These are phyloP conservation scores for Phaeomoniella chlamydospora DNA, from an alignment of 2,329 filamentous ascomycete species.

Conservation along the genomic window DNA sequence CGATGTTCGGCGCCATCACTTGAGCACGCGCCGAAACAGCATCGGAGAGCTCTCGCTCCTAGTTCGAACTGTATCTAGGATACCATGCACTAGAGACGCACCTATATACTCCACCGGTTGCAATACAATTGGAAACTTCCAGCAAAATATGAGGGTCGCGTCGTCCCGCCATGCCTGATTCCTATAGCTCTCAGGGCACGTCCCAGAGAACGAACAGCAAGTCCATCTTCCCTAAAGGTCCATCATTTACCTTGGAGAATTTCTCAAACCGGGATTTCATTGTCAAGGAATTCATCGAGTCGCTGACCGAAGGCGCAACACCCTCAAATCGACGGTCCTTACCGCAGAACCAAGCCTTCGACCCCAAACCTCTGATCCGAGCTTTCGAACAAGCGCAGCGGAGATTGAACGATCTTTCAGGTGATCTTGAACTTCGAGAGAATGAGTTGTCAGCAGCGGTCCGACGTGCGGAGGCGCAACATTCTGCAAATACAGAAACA, in stretches of 20 bases:
- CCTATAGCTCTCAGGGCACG: not conserved
- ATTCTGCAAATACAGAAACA: conserved; percentile 79
- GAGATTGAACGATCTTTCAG: conserved; percentile 38
- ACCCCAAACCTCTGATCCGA: conserved; percentile 90
- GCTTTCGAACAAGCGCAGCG: conserved; percentile 65
- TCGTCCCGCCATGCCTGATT: not conserved
- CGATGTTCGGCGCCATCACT: no score
- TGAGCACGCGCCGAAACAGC: no score
- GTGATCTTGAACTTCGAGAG: conserved; percentile 78
- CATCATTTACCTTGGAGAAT: conserved; percentile 76
- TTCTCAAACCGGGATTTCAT: conserved; percentile 89
- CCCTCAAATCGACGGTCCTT: conserved; percentile 64
- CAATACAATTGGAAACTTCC: no score
- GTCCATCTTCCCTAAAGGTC: conserved; percentile 61
- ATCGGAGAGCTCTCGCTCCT: no score
- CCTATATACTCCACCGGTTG: no score
- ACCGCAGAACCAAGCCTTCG: conserved; percentile 46
- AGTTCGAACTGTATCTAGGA: no score
- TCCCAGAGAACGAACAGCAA: conserved; percentile 33
- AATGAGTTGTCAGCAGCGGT: conserved; percentile 84
- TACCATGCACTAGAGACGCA: no score
- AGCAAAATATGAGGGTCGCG: no score
- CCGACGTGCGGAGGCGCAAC: conserved; percentile 77
- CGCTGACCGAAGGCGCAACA: conserved; percentile 71
- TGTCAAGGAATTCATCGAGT: conserved; percentile 93